Percentiles rank a stretch among this genome's conserved stretches.
Conservation (phyloP, 108 stramenopile genomes). For the Nitzschia inconspicua region DNA sequence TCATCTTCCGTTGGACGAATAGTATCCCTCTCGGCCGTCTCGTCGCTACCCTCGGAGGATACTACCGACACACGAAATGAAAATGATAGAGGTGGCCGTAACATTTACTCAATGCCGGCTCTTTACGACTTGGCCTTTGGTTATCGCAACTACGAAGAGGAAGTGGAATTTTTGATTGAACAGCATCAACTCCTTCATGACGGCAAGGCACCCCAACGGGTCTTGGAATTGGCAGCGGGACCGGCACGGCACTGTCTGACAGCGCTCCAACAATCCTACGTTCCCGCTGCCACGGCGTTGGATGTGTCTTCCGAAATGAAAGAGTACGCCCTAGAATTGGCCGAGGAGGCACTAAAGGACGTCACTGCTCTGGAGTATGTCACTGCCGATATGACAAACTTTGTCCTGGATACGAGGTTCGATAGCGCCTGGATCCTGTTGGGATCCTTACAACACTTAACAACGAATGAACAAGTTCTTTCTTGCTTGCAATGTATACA, state of each 20-base stretch:
- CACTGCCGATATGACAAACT: slow-evolving; percentile 65
- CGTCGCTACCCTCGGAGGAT: no score
- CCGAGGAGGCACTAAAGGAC: slow-evolving; percentile 40
- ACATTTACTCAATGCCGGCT: slow-evolving; percentile 73
- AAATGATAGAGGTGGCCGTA: neutral
- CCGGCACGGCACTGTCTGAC: slow-evolving; percentile 76
- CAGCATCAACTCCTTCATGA: slow-evolving; percentile 37
- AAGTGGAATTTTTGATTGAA: slow-evolving; percentile 69
- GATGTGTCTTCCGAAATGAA: slow-evolving; percentile 73
- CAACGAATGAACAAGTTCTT: slow-evolving; percentile 70
- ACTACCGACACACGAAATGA: neutral
- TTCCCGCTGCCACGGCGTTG: slow-evolving; percentile 49
- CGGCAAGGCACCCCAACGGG: slow-evolving; percentile 15
- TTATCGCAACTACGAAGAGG: slow-evolving; percentile 73
- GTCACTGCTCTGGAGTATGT: slow-evolving; percentile 29
- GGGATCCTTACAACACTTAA: slow-evolving; percentile 77
- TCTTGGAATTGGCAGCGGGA: slow-evolving; percentile 80
- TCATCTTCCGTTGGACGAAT: neutral
- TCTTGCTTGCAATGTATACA: slow-evolving; percentile 49
- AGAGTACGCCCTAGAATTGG: slow-evolving; percentile 52
- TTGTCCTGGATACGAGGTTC: slow-evolving; percentile 24
- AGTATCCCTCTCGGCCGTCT: no score
- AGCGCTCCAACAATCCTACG: slow-evolving; percentile 33
- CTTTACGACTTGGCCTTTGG: slow-evolving; percentile 85
- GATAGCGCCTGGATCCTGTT: slow-evolving; percentile 80